Conservation (phyloP, 2,329 filamentous ascomycete genomes). For the Fusarium sp. region DNA sequence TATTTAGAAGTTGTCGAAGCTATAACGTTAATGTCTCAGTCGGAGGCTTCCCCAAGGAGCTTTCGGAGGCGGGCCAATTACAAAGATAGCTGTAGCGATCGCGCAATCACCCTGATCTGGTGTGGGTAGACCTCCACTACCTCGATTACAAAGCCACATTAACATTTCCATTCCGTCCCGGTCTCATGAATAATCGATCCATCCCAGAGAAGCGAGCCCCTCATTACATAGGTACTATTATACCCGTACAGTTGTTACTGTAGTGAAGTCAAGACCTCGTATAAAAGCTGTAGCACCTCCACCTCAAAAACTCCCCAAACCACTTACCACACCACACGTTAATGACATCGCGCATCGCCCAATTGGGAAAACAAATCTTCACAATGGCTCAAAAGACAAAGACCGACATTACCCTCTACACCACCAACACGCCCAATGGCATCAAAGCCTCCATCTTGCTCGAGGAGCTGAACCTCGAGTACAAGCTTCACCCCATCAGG, state of each 20-base stretch:
- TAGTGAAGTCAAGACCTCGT: slow-evolving; percentile 5
- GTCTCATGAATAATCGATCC: slow-evolving; percentile 35
- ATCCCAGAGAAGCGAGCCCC: slow-evolving; percentile 14
- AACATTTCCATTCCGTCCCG: slow-evolving; percentile 13
- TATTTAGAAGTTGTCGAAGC: too few species aligned
- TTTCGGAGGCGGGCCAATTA: slow-evolving; percentile 32
- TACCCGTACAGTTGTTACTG: not conserved
- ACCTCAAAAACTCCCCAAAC: not conserved
- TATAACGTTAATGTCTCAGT: too few species aligned
- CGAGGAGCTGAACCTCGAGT: slow-evolving; percentile 87
- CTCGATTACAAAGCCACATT: slow-evolving; percentile 13
- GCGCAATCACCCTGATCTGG: slow-evolving; percentile 24
- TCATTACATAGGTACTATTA: slow-evolving; percentile 4
- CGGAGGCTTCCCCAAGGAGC: not conserved
- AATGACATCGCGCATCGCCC: slow-evolving; percentile 50
- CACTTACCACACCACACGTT: not conserved
- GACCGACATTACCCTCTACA: slow-evolving; percentile 85
- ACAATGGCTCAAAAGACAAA: slow-evolving; percentile 54
- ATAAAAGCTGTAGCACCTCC: slow-evolving; percentile 20
- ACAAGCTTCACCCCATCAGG: slow-evolving; percentile 79
- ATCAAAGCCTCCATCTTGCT: slow-evolving; percentile 91
- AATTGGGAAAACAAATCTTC: slow-evolving; percentile 49
- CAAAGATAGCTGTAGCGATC: slow-evolving; percentile 25
- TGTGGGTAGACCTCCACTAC: slow-evolving; percentile 18
- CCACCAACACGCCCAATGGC: slow-evolving; percentile 87